These are phyloP conservation scores for Colletotrichum cuscutae DNA, from an alignment of 2,329 filamentous ascomycete species.

Conservation along the genomic window DNA sequence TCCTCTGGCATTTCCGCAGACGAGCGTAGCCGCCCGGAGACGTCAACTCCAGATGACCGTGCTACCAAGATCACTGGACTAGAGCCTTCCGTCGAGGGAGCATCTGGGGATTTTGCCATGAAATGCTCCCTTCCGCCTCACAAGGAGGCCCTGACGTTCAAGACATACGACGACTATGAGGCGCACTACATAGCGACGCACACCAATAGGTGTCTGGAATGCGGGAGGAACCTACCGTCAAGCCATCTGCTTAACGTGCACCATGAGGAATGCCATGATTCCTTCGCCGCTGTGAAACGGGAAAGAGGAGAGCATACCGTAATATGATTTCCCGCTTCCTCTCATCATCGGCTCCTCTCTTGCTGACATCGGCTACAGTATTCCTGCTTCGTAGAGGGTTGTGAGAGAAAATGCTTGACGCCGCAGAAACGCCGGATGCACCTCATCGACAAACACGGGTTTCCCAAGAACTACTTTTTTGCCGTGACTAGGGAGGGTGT, in stretches of 20 bases:
- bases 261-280: conserved; percentile 91
- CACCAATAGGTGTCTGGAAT: conserved; percentile 86
- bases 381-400: conserved; percentile 89
- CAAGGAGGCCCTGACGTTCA: conserved; percentile 74
- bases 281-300: conserved; percentile 75
- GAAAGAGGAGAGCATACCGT: conserved; percentile 90
- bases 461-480: conserved; percentile 90
- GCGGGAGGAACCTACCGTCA: conserved; percentile 88
- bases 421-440: conserved; percentile 87
- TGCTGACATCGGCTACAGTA: conserved; percentile 63
- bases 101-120: conserved; percentile 63
- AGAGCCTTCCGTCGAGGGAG: conserved; percentile 54
- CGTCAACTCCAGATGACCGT: conserved; percentile 38
- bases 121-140: conserved; percentile 87
- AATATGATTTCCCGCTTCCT: no score
- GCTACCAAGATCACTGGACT: conserved; percentile 69
- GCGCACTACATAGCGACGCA: conserved; percentile 85
- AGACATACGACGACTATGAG: conserved; percentile 84
- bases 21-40: conserved; percentile 19
- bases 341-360: neutral
- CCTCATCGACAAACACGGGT: conserved; percentile 93
- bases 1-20: conserved; percentile 42
- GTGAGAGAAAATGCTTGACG: conserved; percentile 85
- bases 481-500: conserved; percentile 89
- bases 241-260: conserved; percentile 83